These are phyloP conservation scores for Bryum argenteum DNA, from an alignment of 225 moss, liverwort and hornwort genomes.

Conservation along the genomic window DNA sequence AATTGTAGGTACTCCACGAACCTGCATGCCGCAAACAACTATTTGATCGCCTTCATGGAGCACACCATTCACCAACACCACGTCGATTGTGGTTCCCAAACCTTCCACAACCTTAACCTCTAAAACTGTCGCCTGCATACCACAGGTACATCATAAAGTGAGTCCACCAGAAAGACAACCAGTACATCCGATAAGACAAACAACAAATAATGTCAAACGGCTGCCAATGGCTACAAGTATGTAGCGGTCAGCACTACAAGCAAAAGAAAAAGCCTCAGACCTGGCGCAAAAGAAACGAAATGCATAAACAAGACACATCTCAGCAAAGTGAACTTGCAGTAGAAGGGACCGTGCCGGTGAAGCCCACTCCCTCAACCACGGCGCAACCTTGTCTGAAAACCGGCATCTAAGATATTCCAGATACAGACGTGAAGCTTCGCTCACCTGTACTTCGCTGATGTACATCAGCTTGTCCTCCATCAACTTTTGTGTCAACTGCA, in stretches of 20 bases:
- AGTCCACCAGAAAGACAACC: background rate
- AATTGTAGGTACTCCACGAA: constrained; percentile 29
- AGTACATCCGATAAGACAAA: background rate
- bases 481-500: constrained; percentile 97
- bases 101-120: constrained; percentile 99
- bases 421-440: constrained; percentile 11
- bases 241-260: constrained; percentile 7
- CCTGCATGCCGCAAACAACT: constrained; percentile 99
- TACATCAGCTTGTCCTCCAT: constrained; percentile 99
- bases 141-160: constrained; percentile 21
- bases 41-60: constrained; percentile 98
- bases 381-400: constrained; percentile 3
- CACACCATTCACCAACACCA: constrained; percentile 94
- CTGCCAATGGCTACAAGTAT: background rate
- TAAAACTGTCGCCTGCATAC: constrained; percentile 81
- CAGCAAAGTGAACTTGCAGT: background rate
- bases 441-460: constrained; percentile 95
- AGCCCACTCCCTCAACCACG: constrained; percentile 5
- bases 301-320: background rate
- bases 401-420: background rate
- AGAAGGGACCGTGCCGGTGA: background rate
- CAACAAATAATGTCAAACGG: constrained; percentile 16
- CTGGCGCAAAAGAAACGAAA: constrained; percentile 13
- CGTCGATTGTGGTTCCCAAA: constrained; percentile 96
- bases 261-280: constrained; percentile 3